Evolutionary conservation across 2,329 filamentous ascomycete species (phyloP).

Genomic region (Herpotrichia juniperi): DNA sequence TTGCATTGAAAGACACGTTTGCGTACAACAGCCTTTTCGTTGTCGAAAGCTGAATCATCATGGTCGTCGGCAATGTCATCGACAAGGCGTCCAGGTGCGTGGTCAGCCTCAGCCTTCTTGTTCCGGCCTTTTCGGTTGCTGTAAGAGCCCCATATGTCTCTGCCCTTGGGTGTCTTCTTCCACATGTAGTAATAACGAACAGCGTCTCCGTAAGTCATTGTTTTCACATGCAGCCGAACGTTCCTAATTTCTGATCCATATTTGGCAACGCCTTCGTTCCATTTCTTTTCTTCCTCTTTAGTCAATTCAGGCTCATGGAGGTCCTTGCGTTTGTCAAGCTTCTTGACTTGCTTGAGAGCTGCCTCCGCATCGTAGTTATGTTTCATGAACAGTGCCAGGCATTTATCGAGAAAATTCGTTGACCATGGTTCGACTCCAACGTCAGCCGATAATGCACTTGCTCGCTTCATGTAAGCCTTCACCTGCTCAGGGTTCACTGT

Average conservation of each 20-base stretch:
- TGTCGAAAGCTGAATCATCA: conserved; percentile 96
- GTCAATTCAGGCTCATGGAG: conserved; percentile 86
- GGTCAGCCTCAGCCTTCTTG: conserved; percentile 64
- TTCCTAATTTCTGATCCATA: conserved; percentile 88
- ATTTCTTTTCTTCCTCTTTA: conserved; percentile 81
- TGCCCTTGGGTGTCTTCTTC: conserved; percentile 91
- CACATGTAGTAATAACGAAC: conserved; percentile 96
- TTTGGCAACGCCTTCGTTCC: conserved; percentile 88
- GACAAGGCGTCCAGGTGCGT: conserved; percentile 74
- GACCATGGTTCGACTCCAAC: conserved; percentile 76
- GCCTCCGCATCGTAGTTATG: conserved; percentile 73
- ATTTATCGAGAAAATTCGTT: conserved; percentile 88
- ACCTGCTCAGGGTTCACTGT: conserved; percentile 64
- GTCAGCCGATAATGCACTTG: conserved; percentile 67
- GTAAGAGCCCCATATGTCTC: conserved; percentile 88
- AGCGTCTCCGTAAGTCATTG: conserved; percentile 79
- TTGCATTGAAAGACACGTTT: conserved; percentile 92
- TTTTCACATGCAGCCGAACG: conserved; percentile 80
- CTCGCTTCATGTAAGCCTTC: conserved; percentile 76
- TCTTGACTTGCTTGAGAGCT: conserved; percentile 72
- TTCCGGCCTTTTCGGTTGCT: conserved; percentile 89
- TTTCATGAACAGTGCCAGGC: conserved; percentile 73
- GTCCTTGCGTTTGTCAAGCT: conserved; percentile 69
- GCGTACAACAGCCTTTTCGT: conserved; percentile 77
- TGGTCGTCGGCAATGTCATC: conserved; percentile 92